Base-by-base conservation (phyloP, 305 asterid genomes). In the Solanum hybrid region DNA sequence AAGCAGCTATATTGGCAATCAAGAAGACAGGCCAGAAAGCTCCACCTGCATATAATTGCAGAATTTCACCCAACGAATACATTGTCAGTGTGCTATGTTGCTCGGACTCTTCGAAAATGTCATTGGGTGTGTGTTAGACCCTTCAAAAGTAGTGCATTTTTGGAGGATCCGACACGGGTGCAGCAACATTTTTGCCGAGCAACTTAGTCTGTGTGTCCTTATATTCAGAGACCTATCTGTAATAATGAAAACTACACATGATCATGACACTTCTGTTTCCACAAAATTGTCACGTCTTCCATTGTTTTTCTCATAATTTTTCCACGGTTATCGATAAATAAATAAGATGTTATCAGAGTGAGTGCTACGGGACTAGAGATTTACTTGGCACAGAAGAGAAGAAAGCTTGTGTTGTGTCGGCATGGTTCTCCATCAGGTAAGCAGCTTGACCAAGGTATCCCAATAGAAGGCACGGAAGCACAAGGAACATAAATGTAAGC, bases 391-490 rank as follows among this genome's bases (percentile, higher is more conserved):
- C 94, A 90, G 99, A 96, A 88, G 98, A 92, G 93, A 98, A 98
- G 95, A 98, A 98, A 91, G 99, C 99, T 93, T 98, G 99, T 82
- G 98, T 97, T 81, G 99, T 95, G 93, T 98, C 99, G 36, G 96
- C 97, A 51, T 96, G 99, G 92, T 97, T 95, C 94, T 94, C 98
- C 99, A 98, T 94, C 90, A 98, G 99, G 93, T 97, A 98, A 87
- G 99, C 99, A 82, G 99, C 99, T 95, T 98, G 99, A 91, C 99
- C 99, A 92, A 98, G 94, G 95, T 98, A 98, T 89, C 99, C 99
- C 99, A 98, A 89, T 72, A 98, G 92, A 94, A 98, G 99, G 95
- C 99, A 98, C 86, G 99, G 99, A 89, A 98, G 95, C 90, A 98
- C 99, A 90, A 98, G 96, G 90, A 96, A 93, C 92, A 94, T 92